Conservation (phyloP, 140 eudicot genomes). For the Bidens hawaiensis region DNA sequence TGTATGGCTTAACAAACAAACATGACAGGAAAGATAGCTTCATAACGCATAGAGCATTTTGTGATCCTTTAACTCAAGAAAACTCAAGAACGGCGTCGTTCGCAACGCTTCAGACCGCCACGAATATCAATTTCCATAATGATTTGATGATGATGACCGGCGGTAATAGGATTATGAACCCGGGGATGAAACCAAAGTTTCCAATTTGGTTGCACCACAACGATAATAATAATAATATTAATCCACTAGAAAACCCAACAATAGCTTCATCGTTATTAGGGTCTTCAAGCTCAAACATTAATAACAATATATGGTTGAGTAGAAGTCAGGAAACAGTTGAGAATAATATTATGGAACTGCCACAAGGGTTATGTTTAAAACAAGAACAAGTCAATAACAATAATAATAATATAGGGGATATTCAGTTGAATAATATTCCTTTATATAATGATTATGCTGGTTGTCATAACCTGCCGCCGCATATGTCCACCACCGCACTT, state of each 20-base stretch:
- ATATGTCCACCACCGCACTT: constrained; percentile 53
- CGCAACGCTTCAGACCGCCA: constrained; percentile 24
- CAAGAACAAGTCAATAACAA: constrained; percentile 48
- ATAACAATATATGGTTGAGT: constrained; percentile 19
- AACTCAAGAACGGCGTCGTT: constrained; percentile 50
- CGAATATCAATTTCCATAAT: constrained; percentile 47
- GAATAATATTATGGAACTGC: background rate
- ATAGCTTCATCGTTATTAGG: constrained; percentile 19
- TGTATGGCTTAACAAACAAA: background rate
- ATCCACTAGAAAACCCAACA: constrained; percentile 27
- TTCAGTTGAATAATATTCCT: constrained; percentile 30
- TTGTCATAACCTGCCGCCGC: constrained; percentile 21
- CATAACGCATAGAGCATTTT: constrained; percentile 93
- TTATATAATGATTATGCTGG: constrained; percentile 23
- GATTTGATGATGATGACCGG: constrained; percentile 30
- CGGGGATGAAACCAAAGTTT: constrained; percentile 36
- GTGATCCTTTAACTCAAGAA: constrained; percentile 83
- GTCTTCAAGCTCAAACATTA: constrained; percentile 38
- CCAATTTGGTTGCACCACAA: constrained; percentile 68
- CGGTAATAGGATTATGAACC: background rate
- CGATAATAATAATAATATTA: constrained; percentile 29
- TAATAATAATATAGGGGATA: constrained; percentile 20
- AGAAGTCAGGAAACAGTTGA: constrained; percentile 4
- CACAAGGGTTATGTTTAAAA: constrained; percentile 23
- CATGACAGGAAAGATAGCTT: constrained; percentile 84